These are phyloP conservation scores for Umbellularia californica DNA, from an alignment of 164 flowering plant species.

Conservation along the genomic window DNA sequence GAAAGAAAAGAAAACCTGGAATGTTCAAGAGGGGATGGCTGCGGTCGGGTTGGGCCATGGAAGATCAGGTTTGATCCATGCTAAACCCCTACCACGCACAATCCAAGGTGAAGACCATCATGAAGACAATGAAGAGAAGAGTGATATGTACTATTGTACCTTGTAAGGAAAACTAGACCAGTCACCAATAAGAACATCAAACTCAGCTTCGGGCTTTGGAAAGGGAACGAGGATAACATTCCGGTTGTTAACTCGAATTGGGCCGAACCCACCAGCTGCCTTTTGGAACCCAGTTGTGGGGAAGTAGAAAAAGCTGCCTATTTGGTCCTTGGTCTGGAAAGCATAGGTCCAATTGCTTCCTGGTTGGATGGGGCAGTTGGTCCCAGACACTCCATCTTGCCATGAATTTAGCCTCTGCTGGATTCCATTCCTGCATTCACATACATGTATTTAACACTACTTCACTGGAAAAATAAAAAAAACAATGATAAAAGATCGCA, in stretches of 20 bases:
- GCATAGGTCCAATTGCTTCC: conserved; percentile 63
- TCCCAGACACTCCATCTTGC: conserved; percentile 83
- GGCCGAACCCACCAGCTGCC: conserved; percentile 69
- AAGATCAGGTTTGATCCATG: too few relatives aligned
- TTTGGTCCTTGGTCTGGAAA: conserved; percentile 67
- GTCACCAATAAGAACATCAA: conserved; percentile 69
- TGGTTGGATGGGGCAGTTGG: conserved; percentile 70
- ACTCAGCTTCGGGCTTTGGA: conserved; percentile 52
- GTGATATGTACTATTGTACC: conserved; percentile 13
- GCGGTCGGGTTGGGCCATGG: not conserved
- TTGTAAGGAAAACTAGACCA: conserved; percentile 37
- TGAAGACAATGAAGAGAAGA: not conserved
- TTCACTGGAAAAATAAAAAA: too few relatives aligned
- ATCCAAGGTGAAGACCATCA: not conserved
- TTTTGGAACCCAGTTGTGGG: conserved; percentile 57
- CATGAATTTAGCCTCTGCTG: conserved; percentile 67
- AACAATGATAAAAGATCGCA: not conserved
- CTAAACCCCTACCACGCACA: not conserved
- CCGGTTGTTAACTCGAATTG: conserved; percentile 63
- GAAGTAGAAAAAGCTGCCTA: conserved; percentile 68
- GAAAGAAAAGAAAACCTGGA: too few relatives aligned
- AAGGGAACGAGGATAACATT: conserved; percentile 55
- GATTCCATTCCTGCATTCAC: conserved; percentile 60
- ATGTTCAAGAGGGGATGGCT: too few relatives aligned
- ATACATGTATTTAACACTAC: too few relatives aligned